Evolutionary conservation across 768 basidiomycete genomes (phyloP).

Genomic region (Trametes coccinea): DNA sequence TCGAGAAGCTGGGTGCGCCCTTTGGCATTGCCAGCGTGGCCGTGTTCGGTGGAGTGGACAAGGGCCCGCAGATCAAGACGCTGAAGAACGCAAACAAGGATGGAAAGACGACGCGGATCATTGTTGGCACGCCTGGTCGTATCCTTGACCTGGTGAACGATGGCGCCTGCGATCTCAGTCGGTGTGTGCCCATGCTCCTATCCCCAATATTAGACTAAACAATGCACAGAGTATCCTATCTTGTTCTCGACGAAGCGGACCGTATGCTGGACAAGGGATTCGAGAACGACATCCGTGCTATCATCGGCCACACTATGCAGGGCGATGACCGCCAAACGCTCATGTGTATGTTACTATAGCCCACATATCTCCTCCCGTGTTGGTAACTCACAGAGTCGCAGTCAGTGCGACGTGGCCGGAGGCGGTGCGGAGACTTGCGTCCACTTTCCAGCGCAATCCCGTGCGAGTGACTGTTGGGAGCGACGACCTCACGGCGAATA

Average conservation of each 20-base stretch:
- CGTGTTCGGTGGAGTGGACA: constrained; percentile 93
- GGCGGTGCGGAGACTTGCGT: constrained; percentile 84
- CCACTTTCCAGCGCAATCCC: constrained; percentile 82
- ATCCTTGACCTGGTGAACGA: constrained; percentile 91
- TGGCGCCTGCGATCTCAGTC: constrained; percentile 78
- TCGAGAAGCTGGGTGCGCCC: constrained; percentile 69
- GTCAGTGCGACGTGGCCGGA: constrained; percentile 99
- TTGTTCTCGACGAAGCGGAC: constrained; percentile 97
- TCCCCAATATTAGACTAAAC: background rate
- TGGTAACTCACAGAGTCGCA: constrained; percentile 31
- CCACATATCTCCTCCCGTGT: background rate
- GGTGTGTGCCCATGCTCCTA: constrained; percentile 43
- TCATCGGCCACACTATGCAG: constrained; percentile 75
- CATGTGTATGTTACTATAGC: constrained; percentile 69
- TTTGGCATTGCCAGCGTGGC: constrained; percentile 82
- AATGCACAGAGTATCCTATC: constrained; percentile 69
- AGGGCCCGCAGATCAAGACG: constrained; percentile 75
- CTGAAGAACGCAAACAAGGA: constrained; percentile 56
- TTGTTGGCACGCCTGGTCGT: constrained; percentile 95
- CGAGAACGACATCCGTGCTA: constrained; percentile 93
- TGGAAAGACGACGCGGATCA: constrained; percentile 62
- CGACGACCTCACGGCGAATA: constrained; percentile 93
- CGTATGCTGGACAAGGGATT: constrained; percentile 98
- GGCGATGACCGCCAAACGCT: constrained; percentile 79
- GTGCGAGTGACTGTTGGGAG: constrained; percentile 92